phyloP scores from a whole-genome alignment of 2,329 filamentous ascomycete genomes.

The Sporothrix euskadiensis region DNA sequence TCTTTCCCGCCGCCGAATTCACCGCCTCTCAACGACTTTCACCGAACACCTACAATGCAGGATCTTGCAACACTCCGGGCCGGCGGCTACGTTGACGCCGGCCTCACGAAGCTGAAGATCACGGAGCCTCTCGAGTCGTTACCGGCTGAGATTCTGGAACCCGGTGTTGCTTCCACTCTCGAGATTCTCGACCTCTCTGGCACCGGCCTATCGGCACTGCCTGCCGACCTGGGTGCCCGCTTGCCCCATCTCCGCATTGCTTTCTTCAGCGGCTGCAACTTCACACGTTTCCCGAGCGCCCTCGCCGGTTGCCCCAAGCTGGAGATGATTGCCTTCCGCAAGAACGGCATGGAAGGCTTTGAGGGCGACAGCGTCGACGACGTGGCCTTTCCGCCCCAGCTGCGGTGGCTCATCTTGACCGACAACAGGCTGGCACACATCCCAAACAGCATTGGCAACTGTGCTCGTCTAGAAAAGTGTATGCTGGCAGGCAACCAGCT shows the following conservation, averaged over 20 bases:
- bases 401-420: constrained; percentile 53
- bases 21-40: not conserved
- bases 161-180: constrained; percentile 43
- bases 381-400: constrained; percentile 43
- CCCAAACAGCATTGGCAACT: constrained; percentile 47
- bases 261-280: constrained; percentile 51
- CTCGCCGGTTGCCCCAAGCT: constrained; percentile 47
- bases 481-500: constrained; percentile 53
- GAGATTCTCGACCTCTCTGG: constrained; percentile 52
- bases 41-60: constrained; percentile 36
- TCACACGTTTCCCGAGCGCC: constrained; percentile 45
- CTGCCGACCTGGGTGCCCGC: constrained; percentile 41
- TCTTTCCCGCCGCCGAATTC: not conserved
- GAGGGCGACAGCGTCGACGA: constrained; percentile 41
- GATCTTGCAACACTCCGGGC: constrained; percentile 38
- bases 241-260: constrained; percentile 49
- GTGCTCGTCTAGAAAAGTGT: constrained; percentile 49
- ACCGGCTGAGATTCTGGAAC: constrained; percentile 44
- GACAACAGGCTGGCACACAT: constrained; percentile 46
- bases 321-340: constrained; percentile 53
- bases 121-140: constrained; percentile 40
- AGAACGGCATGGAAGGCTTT: constrained; percentile 47
- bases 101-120: constrained; percentile 42
- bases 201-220: constrained; percentile 46
- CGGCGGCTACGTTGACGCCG: constrained; percentile 39